phyloP scores from a whole-genome alignment of 1,284 basidiomycete genomes.

The Omphalotus olearius region DNA sequence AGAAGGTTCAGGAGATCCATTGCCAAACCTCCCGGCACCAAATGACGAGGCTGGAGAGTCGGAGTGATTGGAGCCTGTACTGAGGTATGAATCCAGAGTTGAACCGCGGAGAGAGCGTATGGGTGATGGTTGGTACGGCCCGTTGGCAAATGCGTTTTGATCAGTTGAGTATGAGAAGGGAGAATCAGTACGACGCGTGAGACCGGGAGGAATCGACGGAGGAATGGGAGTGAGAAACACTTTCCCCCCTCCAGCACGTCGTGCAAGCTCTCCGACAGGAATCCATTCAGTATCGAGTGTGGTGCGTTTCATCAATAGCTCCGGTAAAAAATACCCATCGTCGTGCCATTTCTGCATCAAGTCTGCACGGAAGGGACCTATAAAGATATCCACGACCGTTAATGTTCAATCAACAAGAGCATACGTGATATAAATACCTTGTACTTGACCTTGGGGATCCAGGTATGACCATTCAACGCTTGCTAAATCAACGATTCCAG shows the following conservation, averaged over 20 bases:
- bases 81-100: constrained; percentile 56
- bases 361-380: constrained; percentile 87
- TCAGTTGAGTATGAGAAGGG: constrained; percentile 28
- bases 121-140: constrained; percentile 64
- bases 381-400: constrained; percentile 10
- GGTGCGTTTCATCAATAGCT: constrained; percentile 81
- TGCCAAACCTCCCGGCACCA: constrained; percentile 53
- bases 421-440: constrained; percentile 51
- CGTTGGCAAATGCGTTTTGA: constrained; percentile 39
- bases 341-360: constrained; percentile 97
- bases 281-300: constrained; percentile 63
- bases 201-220: constrained; percentile 48
- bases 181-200: constrained; percentile 42
- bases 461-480: constrained; percentile 88
- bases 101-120: constrained; percentile 50
- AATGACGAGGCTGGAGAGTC: constrained; percentile 72
- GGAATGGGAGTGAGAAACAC: constrained; percentile 59
- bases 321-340: constrained; percentile 86
- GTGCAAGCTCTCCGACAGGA: constrained; percentile 53
- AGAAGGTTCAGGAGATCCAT: constrained; percentile 65
- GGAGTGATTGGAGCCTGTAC: constrained; percentile 47
- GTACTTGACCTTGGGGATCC: constrained; percentile 85
- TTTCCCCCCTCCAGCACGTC: constrained; percentile 47
- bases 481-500: constrained; percentile 55
- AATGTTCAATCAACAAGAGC: constrained; percentile 4